phyloP scores from a whole-genome alignment of 129 eudicot genomes.

The Lactuca saligna region DNA sequence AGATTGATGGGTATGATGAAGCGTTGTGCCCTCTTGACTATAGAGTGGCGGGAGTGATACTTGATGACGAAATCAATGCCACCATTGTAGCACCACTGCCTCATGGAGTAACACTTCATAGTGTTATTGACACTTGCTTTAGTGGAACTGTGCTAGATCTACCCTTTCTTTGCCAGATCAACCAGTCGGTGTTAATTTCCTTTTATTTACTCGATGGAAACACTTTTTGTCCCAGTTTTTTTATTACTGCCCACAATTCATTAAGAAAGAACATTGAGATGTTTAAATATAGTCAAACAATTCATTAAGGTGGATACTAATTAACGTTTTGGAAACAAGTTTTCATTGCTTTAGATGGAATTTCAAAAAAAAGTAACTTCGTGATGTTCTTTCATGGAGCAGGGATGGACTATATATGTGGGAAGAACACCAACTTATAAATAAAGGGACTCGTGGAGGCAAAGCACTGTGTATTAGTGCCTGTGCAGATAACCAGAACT shows the following conservation, averaged over 20 bases:
- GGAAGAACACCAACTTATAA: conserved; percentile 49
- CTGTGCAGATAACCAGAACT: conserved; percentile 61
- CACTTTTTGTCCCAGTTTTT: no score
- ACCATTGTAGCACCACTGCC: conserved; percentile 67
- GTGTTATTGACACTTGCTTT: conserved; percentile 62
- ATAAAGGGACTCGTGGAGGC: conserved; percentile 68
- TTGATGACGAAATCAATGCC: conserved; percentile 72
- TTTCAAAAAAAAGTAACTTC: neutral
- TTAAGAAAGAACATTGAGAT: no score
- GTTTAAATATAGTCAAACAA: no score
- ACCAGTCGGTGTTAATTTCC: conserved; percentile 38
- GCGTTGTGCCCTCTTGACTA: conserved; percentile 74
- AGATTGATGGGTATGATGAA: conserved; percentile 68
- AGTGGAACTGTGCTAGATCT: conserved; percentile 73
- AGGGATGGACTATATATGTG: conserved; percentile 58
- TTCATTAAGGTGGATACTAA: neutral
- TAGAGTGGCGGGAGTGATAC: conserved; percentile 46
- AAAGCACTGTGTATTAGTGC: conserved; percentile 64
- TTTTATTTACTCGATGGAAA: no score
- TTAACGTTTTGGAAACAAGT: neutral
- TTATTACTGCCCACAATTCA: no score
- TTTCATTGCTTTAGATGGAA: neutral
- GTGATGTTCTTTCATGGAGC: conserved; percentile 4
- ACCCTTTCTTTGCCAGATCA: conserved; percentile 50
- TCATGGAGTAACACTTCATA: conserved; percentile 65